Conservation (phyloP, 2,329 filamentous ascomycete genomes). For the Sporothrix protearum region DNA sequence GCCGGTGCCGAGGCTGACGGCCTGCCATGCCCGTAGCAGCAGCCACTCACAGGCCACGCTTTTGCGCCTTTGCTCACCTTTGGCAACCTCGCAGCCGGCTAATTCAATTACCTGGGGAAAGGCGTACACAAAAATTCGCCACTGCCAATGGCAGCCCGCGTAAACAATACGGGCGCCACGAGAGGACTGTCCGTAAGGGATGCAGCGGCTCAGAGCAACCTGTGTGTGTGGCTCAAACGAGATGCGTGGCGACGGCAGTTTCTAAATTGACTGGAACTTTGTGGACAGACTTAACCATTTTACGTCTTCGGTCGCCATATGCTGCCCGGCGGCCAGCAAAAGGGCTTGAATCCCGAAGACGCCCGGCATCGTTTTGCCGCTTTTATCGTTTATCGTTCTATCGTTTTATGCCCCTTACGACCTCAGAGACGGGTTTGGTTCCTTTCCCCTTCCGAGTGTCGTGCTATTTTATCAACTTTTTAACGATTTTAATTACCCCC, state of each 20-base stretch:
- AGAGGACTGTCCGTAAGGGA: slow-evolving; percentile 6
- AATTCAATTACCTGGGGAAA: slow-evolving; percentile 1
- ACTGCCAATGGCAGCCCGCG: neutral
- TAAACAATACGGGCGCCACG: neutral
- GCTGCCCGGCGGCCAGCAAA: neutral
- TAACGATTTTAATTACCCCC: neutral
- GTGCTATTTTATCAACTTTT: neutral
- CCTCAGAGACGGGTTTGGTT: neutral
- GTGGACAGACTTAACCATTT: neutral
- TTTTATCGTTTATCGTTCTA: neutral
- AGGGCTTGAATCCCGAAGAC: slow-evolving; percentile 17
- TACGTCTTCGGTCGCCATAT: neutral
- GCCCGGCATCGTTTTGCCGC: neutral
- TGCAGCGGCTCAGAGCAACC: neutral
- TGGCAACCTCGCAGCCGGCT: neutral
- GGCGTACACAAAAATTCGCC: slow-evolving; percentile 4
- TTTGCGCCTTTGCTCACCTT: slow-evolving; percentile 10
- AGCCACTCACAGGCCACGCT: slow-evolving; percentile 16
- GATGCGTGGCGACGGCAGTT: neutral
- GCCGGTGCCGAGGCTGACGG: slow-evolving; percentile 15
- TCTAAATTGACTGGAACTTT: neutral
- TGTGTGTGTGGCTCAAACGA: neutral
- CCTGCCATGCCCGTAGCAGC: slow-evolving; percentile 2
- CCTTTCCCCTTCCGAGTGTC: neutral
- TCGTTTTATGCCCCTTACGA: neutral